These are phyloP conservation scores for Termitomyces sp. DNA, from an alignment of 768 basidiomycete species.

Conservation along the genomic window DNA sequence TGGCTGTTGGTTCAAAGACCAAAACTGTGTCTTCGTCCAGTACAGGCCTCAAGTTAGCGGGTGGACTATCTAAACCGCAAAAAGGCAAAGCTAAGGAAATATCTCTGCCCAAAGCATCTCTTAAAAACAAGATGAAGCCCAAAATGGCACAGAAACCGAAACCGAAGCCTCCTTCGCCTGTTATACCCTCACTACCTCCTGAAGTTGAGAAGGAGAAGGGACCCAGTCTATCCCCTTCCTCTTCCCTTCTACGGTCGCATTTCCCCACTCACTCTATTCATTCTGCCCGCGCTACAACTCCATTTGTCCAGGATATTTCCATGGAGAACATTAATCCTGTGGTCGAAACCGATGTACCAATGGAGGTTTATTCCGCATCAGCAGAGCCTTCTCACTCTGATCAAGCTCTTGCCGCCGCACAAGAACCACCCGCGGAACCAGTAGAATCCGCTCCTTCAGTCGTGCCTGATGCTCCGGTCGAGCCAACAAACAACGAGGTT, in stretches of 20 bases:
- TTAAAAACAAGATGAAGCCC: constrained; percentile 34
- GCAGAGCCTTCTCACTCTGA: neutral
- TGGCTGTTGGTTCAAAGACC: constrained; percentile 8
- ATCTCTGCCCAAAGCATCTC: constrained; percentile 21
- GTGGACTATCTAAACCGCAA: constrained; percentile 6
- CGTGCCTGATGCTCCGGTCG: neutral
- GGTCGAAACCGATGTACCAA: neutral
- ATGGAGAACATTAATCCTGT: constrained; percentile 4
- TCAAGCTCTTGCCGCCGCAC: neutral
- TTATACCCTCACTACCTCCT: neutral
- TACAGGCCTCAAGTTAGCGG: neutral
- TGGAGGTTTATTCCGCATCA: neutral
- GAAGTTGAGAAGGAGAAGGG: neutral
- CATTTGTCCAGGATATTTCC: neutral
- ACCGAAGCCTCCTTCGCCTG: constrained; percentile 23
- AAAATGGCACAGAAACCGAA: constrained; percentile 20
- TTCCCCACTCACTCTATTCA: neutral
- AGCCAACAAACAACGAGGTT: neutral
- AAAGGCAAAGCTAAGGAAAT: constrained; percentile 11
- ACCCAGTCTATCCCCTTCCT: neutral
- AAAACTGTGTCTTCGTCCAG: constrained; percentile 8
- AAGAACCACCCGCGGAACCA: neutral
- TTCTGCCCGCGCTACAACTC: constrained; percentile 1
- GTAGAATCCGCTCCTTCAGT: neutral
- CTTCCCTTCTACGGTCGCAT: neutral